Evolutionary conservation across 768 basidiomycete species (phyloP).

Genomic region (Trichaptum fuscoviolaceum): DNA sequence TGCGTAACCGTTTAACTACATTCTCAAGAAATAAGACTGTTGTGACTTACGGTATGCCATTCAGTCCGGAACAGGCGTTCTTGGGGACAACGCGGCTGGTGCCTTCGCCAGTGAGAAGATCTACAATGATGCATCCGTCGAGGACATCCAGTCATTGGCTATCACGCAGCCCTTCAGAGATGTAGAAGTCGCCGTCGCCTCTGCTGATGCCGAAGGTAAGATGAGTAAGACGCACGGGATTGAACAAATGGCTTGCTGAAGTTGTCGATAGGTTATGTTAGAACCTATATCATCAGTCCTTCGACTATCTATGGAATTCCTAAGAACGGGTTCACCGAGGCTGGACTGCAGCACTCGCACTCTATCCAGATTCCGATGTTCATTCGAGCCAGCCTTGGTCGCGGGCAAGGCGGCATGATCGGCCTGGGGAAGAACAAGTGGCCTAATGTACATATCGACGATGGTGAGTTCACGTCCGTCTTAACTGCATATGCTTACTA

Average conservation of each 20-base stretch:
- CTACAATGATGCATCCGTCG: conserved; percentile 44
- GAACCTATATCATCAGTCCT: conserved; percentile 46
- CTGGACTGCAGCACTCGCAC: conserved; percentile 18
- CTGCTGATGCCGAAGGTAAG: conserved; percentile 31
- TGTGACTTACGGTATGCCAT: not conserved
- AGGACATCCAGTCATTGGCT: conserved; percentile 41
- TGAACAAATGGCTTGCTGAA: conserved; percentile 30
- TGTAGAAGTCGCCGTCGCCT: conserved; percentile 43
- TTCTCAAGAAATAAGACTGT: not conserved
- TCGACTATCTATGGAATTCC: conserved; percentile 26
- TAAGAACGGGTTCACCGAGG: conserved; percentile 14
- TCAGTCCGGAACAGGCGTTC: conserved; percentile 27
- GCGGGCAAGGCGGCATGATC: conserved; percentile 19
- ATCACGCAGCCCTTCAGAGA: conserved; percentile 40
- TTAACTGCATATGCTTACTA: not conserved
- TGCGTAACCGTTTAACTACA: conserved; percentile 17
- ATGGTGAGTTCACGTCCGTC: conserved; percentile 13
- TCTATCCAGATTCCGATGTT: conserved; percentile 23
- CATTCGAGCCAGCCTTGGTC: conserved; percentile 18
- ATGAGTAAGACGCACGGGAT: not conserved
- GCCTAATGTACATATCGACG: conserved; percentile 19
- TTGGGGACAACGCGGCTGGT: conserved; percentile 40
- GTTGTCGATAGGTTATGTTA: conserved; percentile 42
- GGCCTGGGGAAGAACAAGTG: conserved; percentile 24
- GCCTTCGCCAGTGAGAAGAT: conserved; percentile 31